Percentiles rank a stretch among this genome's conserved stretches.
Conservation (phyloP, 2,329 filamentous ascomycete species). For the Epichloe scottii region DNA sequence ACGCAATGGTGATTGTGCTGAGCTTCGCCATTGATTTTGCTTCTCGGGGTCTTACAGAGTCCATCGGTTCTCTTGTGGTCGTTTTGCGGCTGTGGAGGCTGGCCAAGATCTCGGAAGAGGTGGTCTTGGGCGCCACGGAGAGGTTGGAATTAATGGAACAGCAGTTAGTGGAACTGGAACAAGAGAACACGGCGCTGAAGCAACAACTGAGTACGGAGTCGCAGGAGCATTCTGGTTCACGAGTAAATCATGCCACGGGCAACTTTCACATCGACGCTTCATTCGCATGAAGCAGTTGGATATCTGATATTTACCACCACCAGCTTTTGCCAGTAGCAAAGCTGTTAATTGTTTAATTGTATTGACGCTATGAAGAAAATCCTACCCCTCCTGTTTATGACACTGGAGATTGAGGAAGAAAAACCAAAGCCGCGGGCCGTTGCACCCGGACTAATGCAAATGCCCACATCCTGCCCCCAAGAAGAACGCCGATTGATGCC, state of each 20-base stretch:
- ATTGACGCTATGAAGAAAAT: neutral
- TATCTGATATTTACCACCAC: neutral
- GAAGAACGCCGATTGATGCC: constrained; percentile 24
- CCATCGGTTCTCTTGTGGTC: constrained; percentile 54
- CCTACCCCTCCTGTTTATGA: neutral
- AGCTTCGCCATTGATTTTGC: constrained; percentile 51
- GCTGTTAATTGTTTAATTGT: neutral
- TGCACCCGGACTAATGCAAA: constrained; percentile 9
- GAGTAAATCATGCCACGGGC: constrained; percentile 3
- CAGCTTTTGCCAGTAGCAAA: neutral
- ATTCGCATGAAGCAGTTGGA: neutral
- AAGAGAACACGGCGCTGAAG: constrained; percentile 25
- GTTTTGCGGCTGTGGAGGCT: constrained; percentile 56
- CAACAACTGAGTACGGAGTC: constrained; percentile 10
- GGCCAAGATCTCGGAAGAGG: constrained; percentile 59
- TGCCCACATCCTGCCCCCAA: constrained; percentile 16
- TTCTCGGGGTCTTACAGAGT: constrained; percentile 45
- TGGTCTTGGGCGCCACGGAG: constrained; percentile 50
- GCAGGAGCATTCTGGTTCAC: constrained; percentile 7
- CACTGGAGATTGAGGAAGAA: neutral
- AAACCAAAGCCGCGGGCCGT: neutral
- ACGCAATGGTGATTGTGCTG: constrained; percentile 47
- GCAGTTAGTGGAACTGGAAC: constrained; percentile 37
- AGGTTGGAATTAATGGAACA: constrained; percentile 45
- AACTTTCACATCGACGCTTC: neutral